A percentile compares a stretch with the other conserved stretches of the same genome.
Conservation (phyloP, 192 early-diverging fungal species). For the Coemansia sp. region DNA sequence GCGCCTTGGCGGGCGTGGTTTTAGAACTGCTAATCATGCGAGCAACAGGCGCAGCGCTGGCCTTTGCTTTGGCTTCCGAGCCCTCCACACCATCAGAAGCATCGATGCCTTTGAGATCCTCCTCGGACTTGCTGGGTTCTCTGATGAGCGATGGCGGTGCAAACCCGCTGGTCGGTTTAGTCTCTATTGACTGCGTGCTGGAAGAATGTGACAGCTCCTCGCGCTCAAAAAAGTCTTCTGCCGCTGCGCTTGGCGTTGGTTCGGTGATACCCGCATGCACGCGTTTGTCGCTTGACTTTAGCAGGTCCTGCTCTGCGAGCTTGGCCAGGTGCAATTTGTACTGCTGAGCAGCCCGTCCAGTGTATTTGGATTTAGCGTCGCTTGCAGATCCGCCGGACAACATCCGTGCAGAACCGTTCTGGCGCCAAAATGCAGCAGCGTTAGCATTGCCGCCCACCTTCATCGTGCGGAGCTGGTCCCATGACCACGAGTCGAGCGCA, state of each 20-base stretch:
- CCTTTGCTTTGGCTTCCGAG: slow-evolving; percentile 3
- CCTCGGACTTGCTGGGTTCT: slow-evolving; percentile 6
- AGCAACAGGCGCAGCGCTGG: slow-evolving; percentile 26
- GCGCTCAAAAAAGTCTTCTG: slow-evolving; percentile 26
- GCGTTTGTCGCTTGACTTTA: slow-evolving; percentile 23
- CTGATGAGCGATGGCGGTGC: slow-evolving; percentile 31
- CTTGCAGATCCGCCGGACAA: slow-evolving; percentile 44
- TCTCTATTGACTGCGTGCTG: slow-evolving; percentile 6
- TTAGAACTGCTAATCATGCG: slow-evolving; percentile 16
- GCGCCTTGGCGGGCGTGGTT: slow-evolving; percentile 20
- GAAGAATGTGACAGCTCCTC: slow-evolving; percentile 16
- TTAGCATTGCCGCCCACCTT: slow-evolving; percentile 88
- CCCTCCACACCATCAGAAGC: not conserved
- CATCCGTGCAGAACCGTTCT: slow-evolving; percentile 55
- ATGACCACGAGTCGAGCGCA: slow-evolving; percentile 85
- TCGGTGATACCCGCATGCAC: slow-evolving; percentile 21
- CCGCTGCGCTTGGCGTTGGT: not conserved
- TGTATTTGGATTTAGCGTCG: slow-evolving; percentile 85
- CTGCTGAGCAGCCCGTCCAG: slow-evolving; percentile 62
- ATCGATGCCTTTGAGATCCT: not conserved
- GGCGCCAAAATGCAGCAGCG: slow-evolving; percentile 79
- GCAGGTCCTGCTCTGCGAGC: slow-evolving; percentile 69
- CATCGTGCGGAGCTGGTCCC: slow-evolving; percentile 88
- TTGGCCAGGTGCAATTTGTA: slow-evolving; percentile 80
- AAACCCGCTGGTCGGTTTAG: not conserved